Evolutionary conservation across 208 protist genomes (phyloP), one percentile per base, ranked within the genome.

Genomic region (Trypanosoma theileri): DNA sequence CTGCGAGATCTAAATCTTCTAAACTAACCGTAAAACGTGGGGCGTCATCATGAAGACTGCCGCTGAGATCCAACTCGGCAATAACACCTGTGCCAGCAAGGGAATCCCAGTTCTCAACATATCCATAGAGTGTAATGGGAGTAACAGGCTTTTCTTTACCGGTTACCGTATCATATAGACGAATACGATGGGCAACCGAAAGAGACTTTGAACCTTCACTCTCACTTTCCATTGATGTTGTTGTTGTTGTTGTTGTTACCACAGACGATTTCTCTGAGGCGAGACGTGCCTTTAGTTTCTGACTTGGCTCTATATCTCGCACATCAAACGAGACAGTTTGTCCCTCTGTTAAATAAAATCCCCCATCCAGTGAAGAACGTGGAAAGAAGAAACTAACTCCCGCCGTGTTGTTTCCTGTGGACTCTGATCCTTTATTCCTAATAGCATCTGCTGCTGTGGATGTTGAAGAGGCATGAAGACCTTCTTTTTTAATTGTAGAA

Each of bases 291-390:
- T 41, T 59, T 16, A 69, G 19, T 21, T 45, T 7, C 10, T 48
- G 19, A 35, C 44, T 64, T 66, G 51, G 63, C 54, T 40, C 4
- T 19, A 64, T 14, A 3, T 51, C n/a, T 4, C 42, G 64, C 44
- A 84, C 55, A 19, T 77, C 61, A 72, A 94, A 94, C 0, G 82
- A 75, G 7, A 94, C 85, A 6, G 77, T 81, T 63, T 94, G 84
- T 6, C 88, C 88, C 60, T 90, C 85, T 11, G 62, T 82, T 44
- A 94, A 69, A 71, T 85, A 92, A 71, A 90, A 88, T 16, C 85
- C 88, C 14, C 84, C 88, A 40, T 66, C 48, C 10, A 94, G 80
- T 4, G 69, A 57, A 2, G 44, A 55, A 21, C 88, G 88, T 0
- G 75, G 79, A 54, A 94, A 94, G 66, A 94, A 94, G 60, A 82